A percentile compares a stretch with the other conserved stretches of the same genome.
Evolutionary conservation across 2,329 filamentous ascomycete genomes (phyloP).

Genomic region (Camillea tinctor): DNA sequence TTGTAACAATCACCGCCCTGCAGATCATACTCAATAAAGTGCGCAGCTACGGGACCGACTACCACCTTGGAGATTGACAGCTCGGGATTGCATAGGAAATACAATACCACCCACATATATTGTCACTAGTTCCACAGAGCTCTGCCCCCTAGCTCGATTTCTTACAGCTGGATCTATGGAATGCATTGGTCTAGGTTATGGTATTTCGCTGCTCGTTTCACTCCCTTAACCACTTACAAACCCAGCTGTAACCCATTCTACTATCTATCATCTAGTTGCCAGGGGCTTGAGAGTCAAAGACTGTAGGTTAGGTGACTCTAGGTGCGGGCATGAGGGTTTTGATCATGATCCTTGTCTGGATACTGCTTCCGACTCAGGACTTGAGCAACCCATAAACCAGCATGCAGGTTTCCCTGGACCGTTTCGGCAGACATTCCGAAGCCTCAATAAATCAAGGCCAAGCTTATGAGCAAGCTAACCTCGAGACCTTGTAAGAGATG

Average conservation of each 20-base stretch:
- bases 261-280: background rate
- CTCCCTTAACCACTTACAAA: background rate
- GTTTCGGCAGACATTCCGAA: background rate
- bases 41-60: background rate
- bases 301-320: conserved; percentile 13
- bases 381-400: conserved; percentile 5
- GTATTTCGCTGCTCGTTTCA: background rate
- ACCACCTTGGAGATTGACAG: background rate
- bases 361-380: conserved; percentile 6
- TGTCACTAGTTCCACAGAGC: background rate
- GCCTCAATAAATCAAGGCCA: background rate
- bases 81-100: background rate
- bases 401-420: conserved; percentile 11
- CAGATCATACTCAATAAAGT: conserved; percentile 10
- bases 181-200: background rate
- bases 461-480: background rate
- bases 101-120: background rate
- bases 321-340: conserved; percentile 21
- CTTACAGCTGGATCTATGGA: background rate
- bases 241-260: background rate
- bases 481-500: background rate
- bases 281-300: background rate
- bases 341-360: conserved; percentile 6
- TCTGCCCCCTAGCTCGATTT: background rate
- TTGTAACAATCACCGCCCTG: conserved; percentile 19